phyloP scores from a whole-genome alignment of 345 rosid genomes.

The Gossypium mustelinum region DNA sequence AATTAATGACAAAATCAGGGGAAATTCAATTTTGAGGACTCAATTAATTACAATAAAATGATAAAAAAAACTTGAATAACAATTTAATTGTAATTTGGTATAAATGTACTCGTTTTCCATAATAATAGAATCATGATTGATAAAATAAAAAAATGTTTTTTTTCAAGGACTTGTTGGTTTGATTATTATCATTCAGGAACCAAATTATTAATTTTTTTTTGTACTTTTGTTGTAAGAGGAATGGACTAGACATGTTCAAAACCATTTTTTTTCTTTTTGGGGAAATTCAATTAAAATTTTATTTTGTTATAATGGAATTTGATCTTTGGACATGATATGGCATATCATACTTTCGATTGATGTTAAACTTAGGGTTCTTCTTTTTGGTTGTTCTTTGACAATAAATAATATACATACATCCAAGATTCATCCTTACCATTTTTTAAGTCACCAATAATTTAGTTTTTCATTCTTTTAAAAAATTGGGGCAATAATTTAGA shows the following conservation, averaged over 20 bases:
- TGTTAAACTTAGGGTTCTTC: background rate
- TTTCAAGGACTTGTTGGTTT: background rate
- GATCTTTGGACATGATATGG: constrained; percentile 12
- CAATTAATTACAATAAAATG: no score
- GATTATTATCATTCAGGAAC: background rate
- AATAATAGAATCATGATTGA: background rate
- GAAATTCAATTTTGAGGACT: no score
- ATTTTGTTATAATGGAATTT: background rate
- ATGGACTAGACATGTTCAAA: background rate
- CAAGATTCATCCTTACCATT: background rate
- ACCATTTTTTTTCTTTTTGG: background rate
- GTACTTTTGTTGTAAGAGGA: background rate
- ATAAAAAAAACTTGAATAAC: no score
- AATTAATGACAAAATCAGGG: no score
- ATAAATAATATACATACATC: background rate
- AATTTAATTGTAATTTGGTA: no score
- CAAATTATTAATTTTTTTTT: background rate
- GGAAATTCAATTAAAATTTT: background rate
- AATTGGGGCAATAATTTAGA: no score
- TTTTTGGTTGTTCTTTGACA: background rate
- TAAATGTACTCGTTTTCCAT: no score
- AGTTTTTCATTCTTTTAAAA: background rate
- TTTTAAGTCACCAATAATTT: background rate
- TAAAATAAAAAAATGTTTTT: background rate
- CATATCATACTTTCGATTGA: background rate